Percentiles rank a stretch among this genome's conserved stretches.
Conservation (phyloP, 345 rosid genomes). For the thale cress (Arabidopsis thaliana) region TAIR10.1 NC_003074.8:20546501-20547000, state of each 20-base stretch:
- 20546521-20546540: slow-evolving; percentile 10
- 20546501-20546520: not conserved
- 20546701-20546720: slow-evolving; percentile 38
- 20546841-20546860: not conserved
- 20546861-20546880: slow-evolving; percentile 19
- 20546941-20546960: slow-evolving; percentile 37
- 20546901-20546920: slow-evolving; percentile 30
- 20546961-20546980: slow-evolving; percentile 24
- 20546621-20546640: slow-evolving; percentile 23
- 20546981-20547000: slow-evolving; percentile 18
- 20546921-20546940: slow-evolving; percentile 14
- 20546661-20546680: slow-evolving; percentile 47
- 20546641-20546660: slow-evolving; percentile 45
- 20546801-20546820: not conserved
- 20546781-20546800: no score
- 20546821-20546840: not conserved
- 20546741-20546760: not conserved
- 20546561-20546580: slow-evolving; percentile 32
- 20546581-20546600: slow-evolving; percentile 43
- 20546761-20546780: not conserved
- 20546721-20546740: not conserved
- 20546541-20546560: not conserved
- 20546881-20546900: not conserved
- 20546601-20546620: slow-evolving; percentile 47
- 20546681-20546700: slow-evolving; percentile 45